phyloP scores from a whole-genome alignment of 1,284 basidiomycete species.

The Volvariella surrecta region DNA sequence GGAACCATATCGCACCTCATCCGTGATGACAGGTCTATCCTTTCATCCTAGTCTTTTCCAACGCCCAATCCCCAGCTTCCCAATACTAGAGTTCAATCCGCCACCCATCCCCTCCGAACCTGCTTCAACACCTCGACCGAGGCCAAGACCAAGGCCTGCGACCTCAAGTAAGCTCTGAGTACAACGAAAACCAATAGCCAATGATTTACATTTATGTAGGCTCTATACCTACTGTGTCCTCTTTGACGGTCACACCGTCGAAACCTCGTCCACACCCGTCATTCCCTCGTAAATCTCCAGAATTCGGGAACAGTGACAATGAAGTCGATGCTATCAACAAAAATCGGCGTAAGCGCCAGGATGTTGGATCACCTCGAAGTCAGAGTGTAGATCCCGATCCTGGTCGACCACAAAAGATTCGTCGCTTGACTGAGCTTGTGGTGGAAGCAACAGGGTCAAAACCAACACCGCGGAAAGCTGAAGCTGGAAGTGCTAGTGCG shows the following conservation, averaged over 20 bases:
- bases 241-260: conserved; percentile 5
- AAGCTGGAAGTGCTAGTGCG: no score
- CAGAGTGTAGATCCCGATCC: not conserved
- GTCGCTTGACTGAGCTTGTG: not conserved
- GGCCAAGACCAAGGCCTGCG: not conserved
- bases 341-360: no score
- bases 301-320: conserved; percentile 3
- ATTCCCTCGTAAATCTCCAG: not conserved
- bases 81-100: conserved; percentile 32
- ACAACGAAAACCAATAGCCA: not conserved
- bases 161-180: not conserved
- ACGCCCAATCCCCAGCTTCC: not conserved
- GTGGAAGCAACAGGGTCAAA: no score
- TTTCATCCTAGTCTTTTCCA: not conserved
- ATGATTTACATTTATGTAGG: conserved; percentile 1
- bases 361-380: no score
- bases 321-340: not conserved
- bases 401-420: not conserved
- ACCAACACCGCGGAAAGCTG: no score
- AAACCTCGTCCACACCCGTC: conserved; percentile 11
- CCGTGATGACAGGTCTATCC: not conserved
- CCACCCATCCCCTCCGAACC: no score
- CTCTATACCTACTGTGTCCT: conserved; percentile 7
- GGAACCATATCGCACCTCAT: not conserved
- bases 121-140: no score